Conservation (phyloP, 805 yeast genomes). For the Lipomyces chichibuensis region DNA sequence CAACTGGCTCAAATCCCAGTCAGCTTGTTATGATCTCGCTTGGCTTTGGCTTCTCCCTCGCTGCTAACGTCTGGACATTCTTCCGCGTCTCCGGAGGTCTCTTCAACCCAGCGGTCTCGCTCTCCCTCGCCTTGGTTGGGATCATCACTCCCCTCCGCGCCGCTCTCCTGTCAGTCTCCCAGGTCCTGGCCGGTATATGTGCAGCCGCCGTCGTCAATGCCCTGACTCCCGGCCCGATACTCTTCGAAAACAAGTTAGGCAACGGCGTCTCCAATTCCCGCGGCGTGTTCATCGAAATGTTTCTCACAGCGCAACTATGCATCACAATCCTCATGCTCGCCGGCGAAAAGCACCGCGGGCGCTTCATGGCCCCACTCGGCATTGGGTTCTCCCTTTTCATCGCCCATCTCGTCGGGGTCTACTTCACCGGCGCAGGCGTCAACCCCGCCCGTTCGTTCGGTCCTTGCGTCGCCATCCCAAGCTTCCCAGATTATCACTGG, state of each 20-base stretch:
- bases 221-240: slow-evolving; percentile 78
- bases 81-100: slow-evolving; percentile 86
- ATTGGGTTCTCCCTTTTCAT: slow-evolving; percentile 82
- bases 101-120: slow-evolving; percentile 85
- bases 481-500: slow-evolving; percentile 86
- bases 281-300: slow-evolving; percentile 81
- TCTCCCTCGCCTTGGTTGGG: slow-evolving; percentile 69
- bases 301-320: slow-evolving; percentile 74
- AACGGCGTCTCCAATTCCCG: slow-evolving; percentile 70
- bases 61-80: slow-evolving; percentile 69
- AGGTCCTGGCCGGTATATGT: slow-evolving; percentile 83
- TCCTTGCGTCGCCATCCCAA: slow-evolving; percentile 70
- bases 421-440: slow-evolving; percentile 87
- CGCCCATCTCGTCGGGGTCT: slow-evolving; percentile 79
- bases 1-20: slow-evolving; percentile 61
- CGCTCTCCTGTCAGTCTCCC: slow-evolving; percentile 63
- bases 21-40: slow-evolving; percentile 77
- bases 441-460: slow-evolving; percentile 91
- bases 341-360: slow-evolving; percentile 76
- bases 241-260: slow-evolving; percentile 72
- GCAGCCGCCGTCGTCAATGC: slow-evolving; percentile 89
- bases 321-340: slow-evolving; percentile 79
- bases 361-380: slow-evolving; percentile 77
- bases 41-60: slow-evolving; percentile 85
- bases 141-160: slow-evolving; percentile 77